Evolutionary conservation across 1,284 basidiomycete genomes (phyloP).

Genomic region (Neotropicomus parvogracilis): DNA sequence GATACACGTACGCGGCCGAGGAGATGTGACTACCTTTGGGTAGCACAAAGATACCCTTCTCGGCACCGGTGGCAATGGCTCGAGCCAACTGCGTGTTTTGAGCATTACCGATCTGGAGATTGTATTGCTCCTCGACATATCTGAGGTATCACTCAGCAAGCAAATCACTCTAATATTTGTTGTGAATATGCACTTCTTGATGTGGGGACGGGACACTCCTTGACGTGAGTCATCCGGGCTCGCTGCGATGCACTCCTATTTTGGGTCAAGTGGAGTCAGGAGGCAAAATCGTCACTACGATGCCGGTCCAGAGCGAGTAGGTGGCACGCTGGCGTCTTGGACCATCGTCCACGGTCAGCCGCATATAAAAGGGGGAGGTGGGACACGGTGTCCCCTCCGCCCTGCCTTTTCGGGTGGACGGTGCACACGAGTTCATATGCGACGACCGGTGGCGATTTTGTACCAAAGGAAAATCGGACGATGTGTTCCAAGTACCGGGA

Average conservation of each 20-base stretch:
- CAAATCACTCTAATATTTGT: slow-evolving; percentile 8
- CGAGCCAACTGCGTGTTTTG: slow-evolving; percentile 79
- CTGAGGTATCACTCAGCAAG: slow-evolving; percentile 36
- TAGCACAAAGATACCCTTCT: slow-evolving; percentile 76
- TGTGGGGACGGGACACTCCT: slow-evolving; percentile 87
- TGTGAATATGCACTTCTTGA: slow-evolving; percentile 72
- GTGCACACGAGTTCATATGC: slow-evolving; percentile 10
- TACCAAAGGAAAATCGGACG: slow-evolving; percentile 1
- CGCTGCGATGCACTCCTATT: slow-evolving; percentile 76
- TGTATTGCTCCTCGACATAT: slow-evolving; percentile 78
- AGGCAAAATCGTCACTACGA: slow-evolving; percentile 10
- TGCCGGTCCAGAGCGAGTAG: slow-evolving; percentile 2
- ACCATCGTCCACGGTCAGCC: slow-evolving; percentile 14
- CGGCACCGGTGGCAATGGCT: slow-evolving; percentile 77
- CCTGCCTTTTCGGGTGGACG: slow-evolving; percentile 42
- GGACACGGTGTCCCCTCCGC: slow-evolving; percentile 33
- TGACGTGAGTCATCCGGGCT: slow-evolving; percentile 74
- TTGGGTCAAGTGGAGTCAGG: slow-evolving; percentile 22
- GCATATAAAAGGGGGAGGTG: slow-evolving; percentile 8
- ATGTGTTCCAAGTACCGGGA: not conserved
- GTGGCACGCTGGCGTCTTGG: not conserved
- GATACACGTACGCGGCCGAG: slow-evolving; percentile 3
- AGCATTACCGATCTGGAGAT: slow-evolving; percentile 71
- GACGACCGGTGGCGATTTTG: slow-evolving; percentile 5
- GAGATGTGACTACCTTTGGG: slow-evolving; percentile 69